Evolutionary conservation across 495 filamentous ascomycete species (phyloP), one percentile per base, ranked within the genome.

Genomic region (Saxispiralis lemnorum): DNA sequence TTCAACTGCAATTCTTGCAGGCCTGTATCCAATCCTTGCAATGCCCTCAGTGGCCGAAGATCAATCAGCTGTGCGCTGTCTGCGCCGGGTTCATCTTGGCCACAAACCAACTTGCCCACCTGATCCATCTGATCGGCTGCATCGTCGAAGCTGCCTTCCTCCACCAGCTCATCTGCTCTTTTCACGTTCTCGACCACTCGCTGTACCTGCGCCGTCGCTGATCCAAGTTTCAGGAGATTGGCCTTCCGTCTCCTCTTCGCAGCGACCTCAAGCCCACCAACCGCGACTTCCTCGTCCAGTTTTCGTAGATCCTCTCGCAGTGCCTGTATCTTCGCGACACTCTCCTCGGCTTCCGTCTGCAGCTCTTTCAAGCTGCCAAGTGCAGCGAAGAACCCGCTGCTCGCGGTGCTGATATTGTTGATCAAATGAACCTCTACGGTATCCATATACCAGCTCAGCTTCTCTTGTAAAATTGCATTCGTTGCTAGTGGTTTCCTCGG

Each of bases 381-480:
- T 0, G 92, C 89, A 0, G 84, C 88, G 56, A 99, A 99, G 65
- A 99, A 99, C 0, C 87, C 93, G 7, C 82, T 83, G 0, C 87
- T 94, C 1, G 92, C 89, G 0, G 79, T 86, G 1, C 88, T 93
- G 16, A 99, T 96, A 0, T 86, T 93, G 2, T 82, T 86, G 45
- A 99, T 96, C 7, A 99, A 69, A 57, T 99, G 89, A 39, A 96
- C 83, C 55, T 99, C 89, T 15, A 99, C 82, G 0, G 92, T 99
- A 57, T 99, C 89, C 89, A 99, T 95, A 53, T 99, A 99, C 89
- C 89, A 99, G 1, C 88, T 95, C 2, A 99, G 68, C 57, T 99
- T 99, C 56, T 99, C 89, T 57, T 99, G 89, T n/a, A 99, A 63
- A 36, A 99, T 96, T 1, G 89, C 89, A 63, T 99, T 99, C 0